Evolutionary conservation across 257 asterid genomes (phyloP), one percentile per base, ranked within the genome.

Genomic region (Cruciata laevipes): DNA sequence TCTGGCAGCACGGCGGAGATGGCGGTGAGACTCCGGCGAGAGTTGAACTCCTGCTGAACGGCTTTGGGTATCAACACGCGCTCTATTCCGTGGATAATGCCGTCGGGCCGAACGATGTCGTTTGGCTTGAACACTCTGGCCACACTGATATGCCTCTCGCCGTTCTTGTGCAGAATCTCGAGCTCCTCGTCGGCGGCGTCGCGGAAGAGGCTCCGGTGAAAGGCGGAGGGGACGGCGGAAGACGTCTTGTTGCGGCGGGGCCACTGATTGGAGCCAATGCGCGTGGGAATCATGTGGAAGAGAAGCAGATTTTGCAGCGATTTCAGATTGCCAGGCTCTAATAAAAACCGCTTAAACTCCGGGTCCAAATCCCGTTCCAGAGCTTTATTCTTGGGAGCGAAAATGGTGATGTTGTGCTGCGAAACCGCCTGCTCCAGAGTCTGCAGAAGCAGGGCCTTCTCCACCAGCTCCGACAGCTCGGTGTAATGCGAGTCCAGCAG

Each of bases 21-120:
- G 57, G 96, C 53, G 0, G 74, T 33, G 52, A 90, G 67, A 78
- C 87, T 93, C 14, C 99, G 79, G 33, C 99, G 58, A 0, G 84
- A 79, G 77, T 93, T 93, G 83, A 93, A 93, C 23, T 84, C 91
- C 38, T 84, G 92, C 60, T 88, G 96, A 0, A 93, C 99, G 9
- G 96, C 84, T 73, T 89, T 85, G 0, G 99, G 99, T 3, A 93
- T 69, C 56, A 93, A 24, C 0, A 93, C 80, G 4, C 89, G 71
- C 78, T 93, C 95, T 21, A 93, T 90, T 31, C 99, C 99, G 78
- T 93, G 99, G 72, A 93, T 93, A n/a, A 93, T 73, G 38, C 99
- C 99, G 62, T 93, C 99, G 12, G 96, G 95, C 1, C 96, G 92
- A 27, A 86, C 61, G 17, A 93, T 53, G 63, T 87, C 90, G 30